These are phyloP conservation scores for Moricandia arvensis DNA, from an alignment of 345 rosid species.

Conservation along the genomic window DNA sequence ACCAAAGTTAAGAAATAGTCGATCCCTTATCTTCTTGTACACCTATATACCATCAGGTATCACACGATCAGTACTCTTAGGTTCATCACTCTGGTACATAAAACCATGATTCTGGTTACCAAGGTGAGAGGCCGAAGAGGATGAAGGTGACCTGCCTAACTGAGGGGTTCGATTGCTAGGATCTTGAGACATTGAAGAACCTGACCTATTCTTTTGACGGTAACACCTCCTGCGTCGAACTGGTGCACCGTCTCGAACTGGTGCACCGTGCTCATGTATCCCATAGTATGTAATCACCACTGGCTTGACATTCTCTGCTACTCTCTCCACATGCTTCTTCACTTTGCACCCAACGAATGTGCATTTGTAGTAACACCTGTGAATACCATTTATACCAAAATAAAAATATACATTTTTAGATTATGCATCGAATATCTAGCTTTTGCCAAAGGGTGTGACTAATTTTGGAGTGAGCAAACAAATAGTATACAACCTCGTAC, in stretches of 20 bases:
- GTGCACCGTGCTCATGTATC: conserved; percentile 14
- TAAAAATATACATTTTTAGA: neutral
- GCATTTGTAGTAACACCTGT: conserved; percentile 33
- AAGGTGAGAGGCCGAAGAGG: neutral
- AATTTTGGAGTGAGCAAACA: neutral
- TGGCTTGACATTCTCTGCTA: conserved; percentile 4
- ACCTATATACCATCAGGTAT: neutral
- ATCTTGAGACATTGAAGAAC: conserved; percentile 2
- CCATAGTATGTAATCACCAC: conserved; percentile 26
- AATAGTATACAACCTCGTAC: conserved; percentile 22
- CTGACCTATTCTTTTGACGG: neutral
- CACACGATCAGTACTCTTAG: neutral
- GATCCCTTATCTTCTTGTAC: neutral
- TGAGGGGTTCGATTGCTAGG: neutral
- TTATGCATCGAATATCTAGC: neutral
- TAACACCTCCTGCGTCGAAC: neutral
- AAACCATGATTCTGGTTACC: neutral
- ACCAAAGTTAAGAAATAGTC: neutral
- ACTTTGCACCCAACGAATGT: conserved; percentile 5
- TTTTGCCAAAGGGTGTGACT: neutral
- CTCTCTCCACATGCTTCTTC: conserved; percentile 36
- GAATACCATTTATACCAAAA: neutral
- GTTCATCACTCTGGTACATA: conserved; percentile 9
- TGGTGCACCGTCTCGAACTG: conserved; percentile 10
- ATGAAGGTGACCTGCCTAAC: neutral